A percentile compares a stretch with the other conserved stretches of the same genome.
phyloP scores from a whole-genome alignment of 116 monocot species.

The Papilionanthe hybrid region DNA sequence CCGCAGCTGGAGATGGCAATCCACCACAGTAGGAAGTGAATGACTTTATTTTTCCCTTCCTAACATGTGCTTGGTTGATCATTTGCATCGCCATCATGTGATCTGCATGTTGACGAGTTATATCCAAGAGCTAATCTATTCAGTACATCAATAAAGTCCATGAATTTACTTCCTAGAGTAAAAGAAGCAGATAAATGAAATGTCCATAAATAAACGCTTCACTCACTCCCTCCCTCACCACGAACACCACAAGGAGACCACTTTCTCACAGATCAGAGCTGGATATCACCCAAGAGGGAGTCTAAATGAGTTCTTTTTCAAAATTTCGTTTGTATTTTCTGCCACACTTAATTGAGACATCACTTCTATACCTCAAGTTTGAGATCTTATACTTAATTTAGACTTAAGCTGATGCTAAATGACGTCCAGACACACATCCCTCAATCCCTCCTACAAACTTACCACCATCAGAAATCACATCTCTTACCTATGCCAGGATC shows the following conservation, averaged over 20 bases:
- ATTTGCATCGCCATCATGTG: constrained; percentile 99
- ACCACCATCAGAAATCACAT: not conserved
- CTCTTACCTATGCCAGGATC: constrained; percentile 96
- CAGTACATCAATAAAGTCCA: not conserved
- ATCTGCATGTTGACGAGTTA: constrained; percentile 36
- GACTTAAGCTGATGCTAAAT: not conserved
- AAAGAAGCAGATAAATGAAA: not conserved
- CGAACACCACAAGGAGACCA: not conserved
- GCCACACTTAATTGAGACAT: not conserved
- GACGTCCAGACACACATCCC: not conserved
- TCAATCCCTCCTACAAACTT: not conserved
- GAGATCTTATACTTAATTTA: not conserved
- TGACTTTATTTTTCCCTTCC: constrained; percentile 60
- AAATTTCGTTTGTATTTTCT: not conserved
- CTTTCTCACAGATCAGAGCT: not conserved
- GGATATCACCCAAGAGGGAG: not conserved
- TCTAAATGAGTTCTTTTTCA: not conserved
- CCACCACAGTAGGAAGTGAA: constrained; percentile 97
- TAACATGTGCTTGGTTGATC: constrained; percentile 78
- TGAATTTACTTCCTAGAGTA: not conserved
- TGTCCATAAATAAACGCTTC: not conserved
- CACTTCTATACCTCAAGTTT: not conserved
- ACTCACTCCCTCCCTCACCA: not conserved
- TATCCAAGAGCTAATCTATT: not conserved
- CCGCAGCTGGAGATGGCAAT: constrained; percentile 88